These are phyloP conservation scores for Perilla frutescens DNA, from an alignment of 257 asterid species.

Conservation along the genomic window DNA sequence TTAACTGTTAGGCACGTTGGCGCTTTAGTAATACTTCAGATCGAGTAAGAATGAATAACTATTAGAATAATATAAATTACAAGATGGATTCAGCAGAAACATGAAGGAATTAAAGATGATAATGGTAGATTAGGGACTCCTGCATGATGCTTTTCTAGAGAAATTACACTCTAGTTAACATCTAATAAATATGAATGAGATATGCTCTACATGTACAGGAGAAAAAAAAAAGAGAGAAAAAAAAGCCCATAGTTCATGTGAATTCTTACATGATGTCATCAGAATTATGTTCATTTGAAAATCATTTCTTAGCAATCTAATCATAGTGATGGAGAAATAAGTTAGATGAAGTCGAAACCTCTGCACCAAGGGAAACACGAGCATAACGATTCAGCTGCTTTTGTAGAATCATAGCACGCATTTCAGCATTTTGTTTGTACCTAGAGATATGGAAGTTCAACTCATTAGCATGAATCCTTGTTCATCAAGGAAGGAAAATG, in stretches of 20 bases:
- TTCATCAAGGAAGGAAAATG: conserved; percentile 8
- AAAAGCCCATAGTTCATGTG: neutral
- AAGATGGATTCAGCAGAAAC: neutral
- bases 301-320: conserved; percentile 18
- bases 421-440: conserved; percentile 73
- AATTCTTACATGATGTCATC: neutral
- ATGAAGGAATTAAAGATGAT: neutral
- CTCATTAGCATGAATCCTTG: conserved; percentile 31
- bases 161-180: neutral
- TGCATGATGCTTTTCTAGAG: neutral
- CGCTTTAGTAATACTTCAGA: neutral
- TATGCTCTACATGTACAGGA: neutral
- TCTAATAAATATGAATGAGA: too few species aligned
- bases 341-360: conserved; percentile 53
- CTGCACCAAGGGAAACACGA: conserved; percentile 74
- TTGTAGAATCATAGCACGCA: conserved; percentile 63
- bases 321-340: conserved; percentile 7
- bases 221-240: neutral
- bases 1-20: conserved; percentile 53
- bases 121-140: neutral
- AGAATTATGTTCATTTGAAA: conserved; percentile 10
- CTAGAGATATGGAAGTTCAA: conserved; percentile 46
- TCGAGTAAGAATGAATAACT: neutral
- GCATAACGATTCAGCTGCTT: conserved; percentile 89
- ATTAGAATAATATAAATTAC: too few species aligned